Evolutionary conservation across 2,329 filamentous ascomycete genomes (phyloP), one percentile per base, ranked within the genome.

Genomic region (Helminthosporium solani): DNA sequence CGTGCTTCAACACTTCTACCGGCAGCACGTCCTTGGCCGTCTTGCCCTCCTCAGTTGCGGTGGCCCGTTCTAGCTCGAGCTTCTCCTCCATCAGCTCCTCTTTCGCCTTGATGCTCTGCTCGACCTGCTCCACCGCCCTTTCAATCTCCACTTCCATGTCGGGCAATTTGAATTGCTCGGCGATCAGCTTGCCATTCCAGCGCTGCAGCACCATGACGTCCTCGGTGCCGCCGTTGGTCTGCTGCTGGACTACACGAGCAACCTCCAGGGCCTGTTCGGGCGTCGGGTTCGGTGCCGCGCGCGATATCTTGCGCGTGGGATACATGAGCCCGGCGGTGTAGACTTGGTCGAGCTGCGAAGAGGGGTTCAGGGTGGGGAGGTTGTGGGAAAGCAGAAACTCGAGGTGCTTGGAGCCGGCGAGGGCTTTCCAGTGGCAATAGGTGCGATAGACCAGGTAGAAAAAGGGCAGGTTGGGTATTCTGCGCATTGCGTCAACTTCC

Each of bases 371-470:
- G 2, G 76, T 78, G 31, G 95, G 75, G 21, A 94, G 79, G 38
- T 86, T 82, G 55, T 91, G 85, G 46, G 87, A 74, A 33, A 92
- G 71, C 11, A 99, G 80, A 69, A 89, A 94, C 56, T 92, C 82
- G 27, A 97, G 75, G 67, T 97, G 88, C 61, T 84, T 87, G 16
- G 90, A 91, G 44, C 94, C 94, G 30, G 83, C 82, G 43, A 95
- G 75, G 42, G 94, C 94, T 55, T 66, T 63, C 66, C 54, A 64
- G 48, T 72, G 68, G 33, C 67, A 70, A 47, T 64, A 97, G 20
- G 90, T 87, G 54, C 94, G 82, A 74, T 95, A 99, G 15, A 82
- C 83, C 33, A 97, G 81, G 70, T 97, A 99, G 76, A 97, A 97
- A 77, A 97, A 97, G 15, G 94, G 94, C 11, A 99, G 77, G 67